phyloP scores from a whole-genome alignment of 1,284 basidiomycete genomes.

The Vanrija humicola region DNA sequence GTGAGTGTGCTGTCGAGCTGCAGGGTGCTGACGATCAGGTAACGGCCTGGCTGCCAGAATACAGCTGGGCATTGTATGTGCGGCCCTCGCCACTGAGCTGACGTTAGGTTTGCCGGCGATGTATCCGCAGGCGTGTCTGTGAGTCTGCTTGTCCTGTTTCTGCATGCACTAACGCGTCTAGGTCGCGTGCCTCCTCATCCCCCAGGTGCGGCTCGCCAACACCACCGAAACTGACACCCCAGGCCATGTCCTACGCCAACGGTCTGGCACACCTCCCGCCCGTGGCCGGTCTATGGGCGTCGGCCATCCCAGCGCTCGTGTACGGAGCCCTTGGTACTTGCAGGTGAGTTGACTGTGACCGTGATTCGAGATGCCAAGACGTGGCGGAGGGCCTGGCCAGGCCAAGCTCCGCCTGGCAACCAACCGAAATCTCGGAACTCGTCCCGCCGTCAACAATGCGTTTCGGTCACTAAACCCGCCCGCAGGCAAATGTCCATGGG shows the following conservation, averaged over 20 bases:
- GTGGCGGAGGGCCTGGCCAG: too few relatives aligned
- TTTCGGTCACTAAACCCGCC: neutral
- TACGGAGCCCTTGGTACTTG: slow-evolving; percentile 84
- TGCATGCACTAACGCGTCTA: slow-evolving; percentile 11
- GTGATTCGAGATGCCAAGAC: neutral
- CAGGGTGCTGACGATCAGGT: slow-evolving; percentile 17
- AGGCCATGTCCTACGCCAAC: slow-evolving; percentile 79
- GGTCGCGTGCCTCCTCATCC: slow-evolving; percentile 81
- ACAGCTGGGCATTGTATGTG: slow-evolving; percentile 65
- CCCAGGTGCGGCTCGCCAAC: slow-evolving; percentile 56
- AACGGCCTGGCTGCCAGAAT: slow-evolving; percentile 75
- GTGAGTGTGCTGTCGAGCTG: slow-evolving; percentile 15
- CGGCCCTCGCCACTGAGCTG: slow-evolving; percentile 8
- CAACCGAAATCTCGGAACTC: too few relatives aligned
- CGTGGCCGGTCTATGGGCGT: slow-evolving; percentile 77
- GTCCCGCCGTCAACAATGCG: neutral
- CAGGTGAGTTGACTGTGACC: slow-evolving; percentile 31
- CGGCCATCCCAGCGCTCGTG: slow-evolving; percentile 71
- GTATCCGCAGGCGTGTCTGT: slow-evolving; percentile 75
- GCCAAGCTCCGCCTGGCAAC: too few relatives aligned
- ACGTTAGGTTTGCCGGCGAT: slow-evolving; percentile 68
- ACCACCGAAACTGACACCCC: neutral
- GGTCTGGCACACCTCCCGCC: slow-evolving; percentile 77
- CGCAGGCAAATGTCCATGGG: slow-evolving; percentile 59
- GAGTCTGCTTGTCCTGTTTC: slow-evolving; percentile 1